phyloP scores from a whole-genome alignment of 2,329 filamentous ascomycete genomes.

The Stagonosporopsis tanaceti region DNA sequence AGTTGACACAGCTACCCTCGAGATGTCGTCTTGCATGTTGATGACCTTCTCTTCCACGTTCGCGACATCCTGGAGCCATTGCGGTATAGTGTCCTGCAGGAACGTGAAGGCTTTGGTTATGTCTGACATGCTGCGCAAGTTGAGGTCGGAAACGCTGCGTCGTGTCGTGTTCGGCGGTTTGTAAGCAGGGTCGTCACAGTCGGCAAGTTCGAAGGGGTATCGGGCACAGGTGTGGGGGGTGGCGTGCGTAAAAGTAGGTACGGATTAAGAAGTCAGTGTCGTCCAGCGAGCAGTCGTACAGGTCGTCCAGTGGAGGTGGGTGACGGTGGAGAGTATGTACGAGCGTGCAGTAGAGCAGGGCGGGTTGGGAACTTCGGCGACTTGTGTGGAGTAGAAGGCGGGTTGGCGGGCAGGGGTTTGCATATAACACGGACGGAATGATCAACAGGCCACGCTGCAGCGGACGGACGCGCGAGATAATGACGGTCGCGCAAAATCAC shows the following conservation, averaged over 20 bases:
- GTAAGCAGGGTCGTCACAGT: constrained; percentile 7
- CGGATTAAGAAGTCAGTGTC: constrained; percentile 12
- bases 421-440: constrained; percentile 30
- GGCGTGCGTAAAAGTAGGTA: constrained; percentile 8
- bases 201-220: constrained; percentile 1
- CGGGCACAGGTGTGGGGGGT: not conserved
- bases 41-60: constrained; percentile 44
- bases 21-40: constrained; percentile 45
- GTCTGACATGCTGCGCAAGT: constrained; percentile 46
- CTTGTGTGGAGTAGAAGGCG: constrained; percentile 36
- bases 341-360: constrained; percentile 22
- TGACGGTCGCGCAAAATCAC: constrained; percentile 32
- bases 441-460: constrained; percentile 39
- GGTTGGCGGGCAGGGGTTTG: constrained; percentile 37
- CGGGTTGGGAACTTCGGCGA: constrained; percentile 18
- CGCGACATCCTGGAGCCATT: constrained; percentile 48
- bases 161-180: not conserved
- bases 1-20: constrained; percentile 36
- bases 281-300: constrained; percentile 28
- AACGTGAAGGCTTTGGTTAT: constrained; percentile 49
- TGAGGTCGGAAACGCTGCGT: not conserved
- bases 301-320: constrained; percentile 16
- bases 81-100: constrained; percentile 49
- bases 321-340: constrained; percentile 16
- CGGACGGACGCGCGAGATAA: constrained; percentile 36